A percentile compares a stretch with the other conserved stretches of the same genome.
phyloP scores from a whole-genome alignment of 73 alveolate genomes.

The Paramecium caudatum region DNA sequence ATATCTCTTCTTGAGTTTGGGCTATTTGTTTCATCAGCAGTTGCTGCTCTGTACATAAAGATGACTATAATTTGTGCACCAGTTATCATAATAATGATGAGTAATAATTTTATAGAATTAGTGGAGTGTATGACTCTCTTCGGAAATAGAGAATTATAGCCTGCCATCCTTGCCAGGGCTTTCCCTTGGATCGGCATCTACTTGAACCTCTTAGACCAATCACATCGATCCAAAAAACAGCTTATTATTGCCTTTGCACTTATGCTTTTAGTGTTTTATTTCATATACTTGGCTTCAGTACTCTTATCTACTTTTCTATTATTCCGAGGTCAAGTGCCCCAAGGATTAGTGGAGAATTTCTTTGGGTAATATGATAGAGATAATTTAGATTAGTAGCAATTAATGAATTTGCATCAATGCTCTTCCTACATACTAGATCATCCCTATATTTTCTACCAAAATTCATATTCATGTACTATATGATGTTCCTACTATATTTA shows the following conservation, averaged over 20 bases:
- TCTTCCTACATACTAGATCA: constrained; percentile 70
- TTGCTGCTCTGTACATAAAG: constrained; percentile 69
- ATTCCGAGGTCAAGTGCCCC: constrained; percentile 44
- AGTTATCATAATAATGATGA: constrained; percentile 57
- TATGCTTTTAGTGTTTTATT: constrained; percentile 65
- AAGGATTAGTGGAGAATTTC: constrained; percentile 71
- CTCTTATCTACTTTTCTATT: constrained; percentile 44
- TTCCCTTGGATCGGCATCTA: constrained; percentile 73
- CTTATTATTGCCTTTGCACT: constrained; percentile 46
- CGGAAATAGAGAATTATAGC: constrained; percentile 67
- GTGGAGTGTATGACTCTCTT: constrained; percentile 47
- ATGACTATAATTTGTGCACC: constrained; percentile 77
- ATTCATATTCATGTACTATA: constrained; percentile 3
- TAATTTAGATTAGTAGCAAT: constrained; percentile 29
- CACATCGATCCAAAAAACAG: background rate
- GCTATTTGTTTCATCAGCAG: constrained; percentile 39
- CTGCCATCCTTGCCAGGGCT: constrained; percentile 53
- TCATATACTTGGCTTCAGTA: constrained; percentile 65
- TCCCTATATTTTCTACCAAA: constrained; percentile 66
- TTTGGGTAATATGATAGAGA: constrained; percentile 13
- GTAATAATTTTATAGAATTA: constrained; percentile 4
- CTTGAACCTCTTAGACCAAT: constrained; percentile 50
- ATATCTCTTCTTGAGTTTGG: too few species aligned
- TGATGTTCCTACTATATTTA: constrained; percentile 41
- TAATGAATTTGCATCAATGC: constrained; percentile 58